Evolutionary conservation across 352 stramenopile species (phyloP).

Genomic region (Phytophthora meadii): DNA sequence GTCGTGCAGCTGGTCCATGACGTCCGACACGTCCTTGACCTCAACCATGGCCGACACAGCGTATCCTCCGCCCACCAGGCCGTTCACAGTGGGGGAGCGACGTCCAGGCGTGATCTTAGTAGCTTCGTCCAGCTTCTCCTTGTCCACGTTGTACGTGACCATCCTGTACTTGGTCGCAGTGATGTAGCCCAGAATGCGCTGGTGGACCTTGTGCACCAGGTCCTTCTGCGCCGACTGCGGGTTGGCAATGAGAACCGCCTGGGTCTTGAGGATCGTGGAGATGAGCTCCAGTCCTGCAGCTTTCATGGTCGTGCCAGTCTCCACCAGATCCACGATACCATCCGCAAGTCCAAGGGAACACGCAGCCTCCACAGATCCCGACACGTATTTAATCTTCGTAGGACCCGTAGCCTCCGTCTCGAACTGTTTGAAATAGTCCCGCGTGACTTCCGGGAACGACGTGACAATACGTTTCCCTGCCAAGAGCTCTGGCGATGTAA

Average conservation of each 20-base stretch:
- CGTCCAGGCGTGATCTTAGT: conserved; percentile 95
- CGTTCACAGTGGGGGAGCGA: conserved; percentile 94
- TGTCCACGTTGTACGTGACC: conserved; percentile 97
- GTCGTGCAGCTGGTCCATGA: conserved; percentile 97
- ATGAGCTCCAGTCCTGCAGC: conserved; percentile 96
- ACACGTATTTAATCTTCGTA: conserved; percentile 97
- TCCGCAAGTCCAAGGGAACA: conserved; percentile 98
- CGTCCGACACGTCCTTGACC: conserved; percentile 89
- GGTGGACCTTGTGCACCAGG: conserved; percentile 85
- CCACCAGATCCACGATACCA: conserved; percentile 98
- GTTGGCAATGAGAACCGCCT: conserved; percentile 94
- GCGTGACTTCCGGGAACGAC: conserved; percentile 95
- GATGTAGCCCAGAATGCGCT: conserved; percentile 97
- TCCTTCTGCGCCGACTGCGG: conserved; percentile 75
- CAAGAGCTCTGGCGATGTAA: conserved; percentile 85
- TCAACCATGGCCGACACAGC: conserved; percentile 94
- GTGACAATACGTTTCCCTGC: conserved; percentile 98
- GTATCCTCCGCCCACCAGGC: conserved; percentile 85
- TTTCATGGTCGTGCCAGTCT: conserved; percentile 99
- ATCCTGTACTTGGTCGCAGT: conserved; percentile 98
- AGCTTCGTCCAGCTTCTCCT: conserved; percentile 88
- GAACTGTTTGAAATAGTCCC: conserved; percentile 95
- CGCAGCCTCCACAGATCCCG: conserved; percentile 97
- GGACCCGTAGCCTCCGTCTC: conserved; percentile 65
- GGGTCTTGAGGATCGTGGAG: conserved; percentile 91